Conservation (phyloP, 352 stramenopile species). For the Phytophthora sojae region DNA sequence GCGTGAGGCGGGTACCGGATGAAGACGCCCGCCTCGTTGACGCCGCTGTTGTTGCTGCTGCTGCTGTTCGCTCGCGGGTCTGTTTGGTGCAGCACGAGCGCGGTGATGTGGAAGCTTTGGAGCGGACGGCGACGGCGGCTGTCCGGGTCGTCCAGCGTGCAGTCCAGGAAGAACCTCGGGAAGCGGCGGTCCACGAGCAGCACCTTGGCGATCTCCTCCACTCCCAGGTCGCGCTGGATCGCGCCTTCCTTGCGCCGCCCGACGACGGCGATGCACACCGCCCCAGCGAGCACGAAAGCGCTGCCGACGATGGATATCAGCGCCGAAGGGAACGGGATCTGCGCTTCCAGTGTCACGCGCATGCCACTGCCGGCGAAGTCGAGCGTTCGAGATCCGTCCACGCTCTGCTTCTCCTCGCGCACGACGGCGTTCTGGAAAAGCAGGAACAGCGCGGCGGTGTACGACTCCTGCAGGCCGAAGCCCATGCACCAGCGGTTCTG, state of each 20-base stretch:
- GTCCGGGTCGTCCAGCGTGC: conserved; percentile 33
- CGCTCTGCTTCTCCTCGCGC: conserved; percentile 28
- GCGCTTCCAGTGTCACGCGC: conserved; percentile 41
- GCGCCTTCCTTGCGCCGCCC: conserved; percentile 29
- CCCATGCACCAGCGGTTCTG: conserved; percentile 59
- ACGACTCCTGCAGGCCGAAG: conserved; percentile 53
- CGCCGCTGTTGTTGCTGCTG: neutral
- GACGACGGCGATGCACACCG: conserved; percentile 17
- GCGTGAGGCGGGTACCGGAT: conserved; percentile 23
- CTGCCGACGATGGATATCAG: conserved; percentile 39
- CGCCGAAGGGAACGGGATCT: conserved; percentile 44
- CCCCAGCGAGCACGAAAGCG: conserved; percentile 24
- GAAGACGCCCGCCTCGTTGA: conserved; percentile 17
- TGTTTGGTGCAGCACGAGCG: conserved; percentile 30
- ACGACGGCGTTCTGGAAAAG: conserved; percentile 63
- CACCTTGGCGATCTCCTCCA: conserved; percentile 51
- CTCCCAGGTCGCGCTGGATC: conserved; percentile 35
- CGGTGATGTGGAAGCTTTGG: conserved; percentile 37
- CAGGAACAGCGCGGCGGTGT: conserved; percentile 60
- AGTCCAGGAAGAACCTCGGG: conserved; percentile 46
- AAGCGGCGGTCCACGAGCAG: conserved; percentile 47
- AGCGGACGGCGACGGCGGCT: conserved; percentile 22
- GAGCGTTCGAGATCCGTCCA: conserved; percentile 38
- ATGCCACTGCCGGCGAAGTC: conserved; percentile 44
- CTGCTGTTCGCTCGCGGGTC: conserved; percentile 1